phyloP scores from a whole-genome alignment of 164 flowering plant genomes.

The Paratinospora sagittata region DNA sequence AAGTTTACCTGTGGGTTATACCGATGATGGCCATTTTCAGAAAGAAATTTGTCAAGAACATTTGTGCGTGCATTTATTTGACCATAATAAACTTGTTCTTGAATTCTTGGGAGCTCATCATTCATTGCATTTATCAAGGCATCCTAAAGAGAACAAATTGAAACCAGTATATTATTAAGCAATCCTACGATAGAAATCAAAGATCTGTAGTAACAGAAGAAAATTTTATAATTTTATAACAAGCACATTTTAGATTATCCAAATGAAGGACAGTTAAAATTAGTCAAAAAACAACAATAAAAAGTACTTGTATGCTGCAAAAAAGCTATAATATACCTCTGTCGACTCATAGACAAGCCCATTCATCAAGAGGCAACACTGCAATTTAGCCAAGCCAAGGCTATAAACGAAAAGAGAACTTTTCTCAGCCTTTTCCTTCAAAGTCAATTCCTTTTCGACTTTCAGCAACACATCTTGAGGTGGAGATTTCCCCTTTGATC shows the following conservation, averaged over 20 bases:
- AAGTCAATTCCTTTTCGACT: conserved; percentile 59
- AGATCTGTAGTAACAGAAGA: neutral
- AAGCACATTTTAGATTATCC: neutral
- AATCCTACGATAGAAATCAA: neutral
- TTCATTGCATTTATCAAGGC: conserved; percentile 84
- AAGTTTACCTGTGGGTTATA: conserved; percentile 80
- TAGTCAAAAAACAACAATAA: neutral
- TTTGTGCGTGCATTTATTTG: conserved; percentile 74
- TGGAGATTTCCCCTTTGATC: conserved; percentile 63
- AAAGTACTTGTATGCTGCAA: neutral
- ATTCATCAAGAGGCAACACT: conserved; percentile 82
- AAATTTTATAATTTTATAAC: no score
- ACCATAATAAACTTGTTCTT: conserved; percentile 98
- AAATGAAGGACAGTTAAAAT: neutral
- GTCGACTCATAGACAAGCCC: conserved; percentile 77
- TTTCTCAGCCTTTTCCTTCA: conserved; percentile 52
- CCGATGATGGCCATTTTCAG: conserved; percentile 73
- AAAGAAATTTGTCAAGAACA: conserved; percentile 78
- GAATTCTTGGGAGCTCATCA: conserved; percentile 93
- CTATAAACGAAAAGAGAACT: conserved; percentile 76
- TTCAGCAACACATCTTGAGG: conserved; percentile 78
- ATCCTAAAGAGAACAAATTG: conserved; percentile 45
- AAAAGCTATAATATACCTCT: conserved; percentile 54
- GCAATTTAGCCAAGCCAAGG: conserved; percentile 64
- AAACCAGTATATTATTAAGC: neutral